These are phyloP conservation scores for Ustulina deusta DNA, from an alignment of 2,329 filamentous ascomycete genomes.

Conservation along the genomic window DNA sequence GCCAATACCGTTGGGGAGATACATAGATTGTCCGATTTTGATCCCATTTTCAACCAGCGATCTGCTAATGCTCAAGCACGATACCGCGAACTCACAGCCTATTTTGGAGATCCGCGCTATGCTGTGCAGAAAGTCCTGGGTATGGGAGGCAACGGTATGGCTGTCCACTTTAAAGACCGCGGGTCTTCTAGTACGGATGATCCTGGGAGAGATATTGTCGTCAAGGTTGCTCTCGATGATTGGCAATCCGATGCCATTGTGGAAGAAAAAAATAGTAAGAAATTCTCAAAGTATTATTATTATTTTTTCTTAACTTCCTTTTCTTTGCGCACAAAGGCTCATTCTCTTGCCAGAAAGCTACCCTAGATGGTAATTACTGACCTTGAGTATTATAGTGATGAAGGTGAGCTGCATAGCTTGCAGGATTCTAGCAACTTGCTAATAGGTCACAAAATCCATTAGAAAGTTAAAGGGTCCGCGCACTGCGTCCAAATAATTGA, in stretches of 20 bases:
- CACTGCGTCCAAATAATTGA: slow-evolving; percentile 42
- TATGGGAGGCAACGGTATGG: slow-evolving; percentile 29
- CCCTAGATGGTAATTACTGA: not conserved
- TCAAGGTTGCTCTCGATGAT: slow-evolving; percentile 31
- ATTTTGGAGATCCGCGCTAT: slow-evolving; percentile 20
- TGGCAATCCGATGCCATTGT: not conserved
- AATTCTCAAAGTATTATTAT: not conserved
- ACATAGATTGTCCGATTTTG: not conserved
- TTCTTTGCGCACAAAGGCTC: not conserved
- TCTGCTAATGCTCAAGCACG: not conserved
- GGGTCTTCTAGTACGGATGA: not conserved
- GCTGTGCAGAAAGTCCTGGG: slow-evolving; percentile 13
- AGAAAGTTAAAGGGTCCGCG: slow-evolving; percentile 44
- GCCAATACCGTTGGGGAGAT: not conserved
- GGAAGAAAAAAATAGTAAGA: slow-evolving; percentile 20
- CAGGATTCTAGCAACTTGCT: not conserved
- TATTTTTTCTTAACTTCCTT: not conserved
- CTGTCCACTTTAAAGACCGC: slow-evolving; percentile 26
- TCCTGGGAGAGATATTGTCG: slow-evolving; percentile 32
- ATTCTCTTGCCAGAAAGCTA: not conserved
- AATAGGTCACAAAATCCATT: slow-evolving; percentile 4
- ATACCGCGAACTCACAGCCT: not conserved
- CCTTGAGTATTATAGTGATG: slow-evolving; percentile 21
- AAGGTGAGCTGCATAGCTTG: slow-evolving; percentile 18
- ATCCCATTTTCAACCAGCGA: not conserved